Percentiles rank a stretch among this genome's conserved stretches.
phyloP scores from a whole-genome alignment of 2,329 filamentous ascomycete species.

The Xylariaceae sp. region DNA sequence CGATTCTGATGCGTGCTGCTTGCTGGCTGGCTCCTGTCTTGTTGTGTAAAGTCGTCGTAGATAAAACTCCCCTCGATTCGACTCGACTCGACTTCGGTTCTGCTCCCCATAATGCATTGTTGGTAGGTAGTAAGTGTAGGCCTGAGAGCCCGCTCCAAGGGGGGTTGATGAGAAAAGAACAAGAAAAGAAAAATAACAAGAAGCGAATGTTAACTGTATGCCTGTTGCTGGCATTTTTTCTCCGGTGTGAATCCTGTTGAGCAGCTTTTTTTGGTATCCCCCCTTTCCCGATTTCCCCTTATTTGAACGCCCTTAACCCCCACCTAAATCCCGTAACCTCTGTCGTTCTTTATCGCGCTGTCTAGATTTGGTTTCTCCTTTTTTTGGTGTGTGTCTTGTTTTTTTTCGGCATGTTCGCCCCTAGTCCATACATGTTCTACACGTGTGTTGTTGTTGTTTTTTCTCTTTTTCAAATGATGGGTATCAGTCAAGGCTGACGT shows the following conservation, averaged over 20 bases:
- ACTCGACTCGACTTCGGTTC: no score
- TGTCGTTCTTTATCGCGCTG: conserved; percentile 1
- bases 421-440: no score
- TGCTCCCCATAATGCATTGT: not conserved
- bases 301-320: conserved; percentile 11
- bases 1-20: no score
- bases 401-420: no score
- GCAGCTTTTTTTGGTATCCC: not conserved
- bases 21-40: no score
- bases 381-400: no score
- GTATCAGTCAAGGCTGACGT: conserved; percentile 10
- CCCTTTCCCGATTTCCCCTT: not conserved
- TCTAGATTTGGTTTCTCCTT: conserved; percentile 3
- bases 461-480: conserved; percentile 5
- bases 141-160: not conserved
- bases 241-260: not conserved
- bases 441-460: conserved; percentile 2
- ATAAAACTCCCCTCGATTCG: no score
- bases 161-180: not conserved
- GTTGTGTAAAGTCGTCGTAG: no score
- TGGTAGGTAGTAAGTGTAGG: no score
- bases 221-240: not conserved
- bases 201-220: not conserved
- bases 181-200: not conserved
- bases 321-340: conserved; percentile 5